Percentiles rank a stretch among this genome's conserved stretches.
These are phyloP conservation scores for Saccharomycopsis amapae DNA, from an alignment of 805 yeast species.

Conservation along the genomic window DNA sequence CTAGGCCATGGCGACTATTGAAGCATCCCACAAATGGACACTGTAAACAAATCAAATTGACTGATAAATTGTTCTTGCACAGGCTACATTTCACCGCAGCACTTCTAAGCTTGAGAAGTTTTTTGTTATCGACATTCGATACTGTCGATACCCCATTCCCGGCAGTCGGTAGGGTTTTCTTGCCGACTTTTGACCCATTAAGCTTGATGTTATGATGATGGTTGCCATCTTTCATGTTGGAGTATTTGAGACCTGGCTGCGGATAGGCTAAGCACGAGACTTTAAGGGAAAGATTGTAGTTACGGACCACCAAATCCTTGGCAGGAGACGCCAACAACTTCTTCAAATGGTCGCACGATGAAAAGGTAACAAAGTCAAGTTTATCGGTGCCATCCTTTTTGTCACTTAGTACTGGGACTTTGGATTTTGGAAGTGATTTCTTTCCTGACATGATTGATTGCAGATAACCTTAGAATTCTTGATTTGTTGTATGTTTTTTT, in stretches of 20 bases:
- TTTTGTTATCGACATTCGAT: neutral
- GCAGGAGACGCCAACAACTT: conserved; percentile 45
- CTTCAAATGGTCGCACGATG: conserved; percentile 43
- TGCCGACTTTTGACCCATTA: neutral
- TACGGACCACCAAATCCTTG: conserved; percentile 39
- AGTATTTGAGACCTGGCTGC: conserved; percentile 10
- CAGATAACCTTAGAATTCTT: no score
- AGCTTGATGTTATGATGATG: neutral
- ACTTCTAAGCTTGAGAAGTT: conserved; percentile 35
- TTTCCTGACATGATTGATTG: no score
- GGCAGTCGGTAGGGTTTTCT: neutral
- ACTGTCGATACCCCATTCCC: neutral
- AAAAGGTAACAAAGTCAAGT: conserved; percentile 30
- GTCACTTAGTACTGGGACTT: no score
- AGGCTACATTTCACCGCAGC: conserved; percentile 44
- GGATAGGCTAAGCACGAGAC: conserved; percentile 32
- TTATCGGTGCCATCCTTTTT: no score
- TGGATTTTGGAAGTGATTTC: no score
- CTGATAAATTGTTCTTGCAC: conserved; percentile 35
- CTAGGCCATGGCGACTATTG: conserved; percentile 38
- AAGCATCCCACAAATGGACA: conserved; percentile 74
- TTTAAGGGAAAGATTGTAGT: conserved; percentile 46
- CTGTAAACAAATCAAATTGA: conserved; percentile 60
- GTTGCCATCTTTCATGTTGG: neutral
- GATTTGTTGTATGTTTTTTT: no score